Evolutionary conservation across 805 yeast species (phyloP).

Genomic region (Yarrowia hollandica): DNA sequence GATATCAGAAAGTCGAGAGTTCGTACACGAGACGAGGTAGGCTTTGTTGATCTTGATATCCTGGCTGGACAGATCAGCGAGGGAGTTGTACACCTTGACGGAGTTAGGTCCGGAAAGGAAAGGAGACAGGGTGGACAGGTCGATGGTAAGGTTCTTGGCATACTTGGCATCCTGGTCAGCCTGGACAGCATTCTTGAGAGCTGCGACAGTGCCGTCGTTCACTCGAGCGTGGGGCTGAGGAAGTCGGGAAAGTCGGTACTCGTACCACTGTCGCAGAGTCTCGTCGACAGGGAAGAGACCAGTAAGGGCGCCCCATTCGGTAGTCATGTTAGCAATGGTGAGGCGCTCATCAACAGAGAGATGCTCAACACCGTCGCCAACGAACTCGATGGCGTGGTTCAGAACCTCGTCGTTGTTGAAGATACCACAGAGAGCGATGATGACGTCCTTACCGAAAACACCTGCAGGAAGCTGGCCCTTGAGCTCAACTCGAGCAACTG

Average conservation of each 20-base stretch:
- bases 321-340: slow-evolving; percentile 94
- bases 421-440: slow-evolving; percentile 91
- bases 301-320: slow-evolving; percentile 98
- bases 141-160: slow-evolving; percentile 84
- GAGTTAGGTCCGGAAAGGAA: slow-evolving; percentile 96
- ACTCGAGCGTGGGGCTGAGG: slow-evolving; percentile 84
- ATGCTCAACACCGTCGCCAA: slow-evolving; percentile 72
- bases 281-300: slow-evolving; percentile 97
- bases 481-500: slow-evolving; percentile 91
- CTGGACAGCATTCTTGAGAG: slow-evolving; percentile 48
- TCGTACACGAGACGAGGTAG: slow-evolving; percentile 96
- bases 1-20: slow-evolving; percentile 88
- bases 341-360: slow-evolving; percentile 79
- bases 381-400: slow-evolving; percentile 91
- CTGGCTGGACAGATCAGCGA: slow-evolving; percentile 69
- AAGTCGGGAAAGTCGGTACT: slow-evolving; percentile 55
- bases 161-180: slow-evolving; percentile 81
- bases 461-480: slow-evolving; percentile 80
- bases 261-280: slow-evolving; percentile 74
- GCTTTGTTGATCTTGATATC: slow-evolving; percentile 87
- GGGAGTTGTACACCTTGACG: slow-evolving; percentile 83
- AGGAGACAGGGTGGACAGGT: slow-evolving; percentile 78
- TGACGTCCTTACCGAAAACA: slow-evolving; percentile 94
- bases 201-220: slow-evolving; percentile 58
- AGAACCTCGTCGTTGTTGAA: slow-evolving; percentile 89